Conservation (phyloP, 2,329 filamentous ascomycete species). For the Talaromyces sp. region DNA sequence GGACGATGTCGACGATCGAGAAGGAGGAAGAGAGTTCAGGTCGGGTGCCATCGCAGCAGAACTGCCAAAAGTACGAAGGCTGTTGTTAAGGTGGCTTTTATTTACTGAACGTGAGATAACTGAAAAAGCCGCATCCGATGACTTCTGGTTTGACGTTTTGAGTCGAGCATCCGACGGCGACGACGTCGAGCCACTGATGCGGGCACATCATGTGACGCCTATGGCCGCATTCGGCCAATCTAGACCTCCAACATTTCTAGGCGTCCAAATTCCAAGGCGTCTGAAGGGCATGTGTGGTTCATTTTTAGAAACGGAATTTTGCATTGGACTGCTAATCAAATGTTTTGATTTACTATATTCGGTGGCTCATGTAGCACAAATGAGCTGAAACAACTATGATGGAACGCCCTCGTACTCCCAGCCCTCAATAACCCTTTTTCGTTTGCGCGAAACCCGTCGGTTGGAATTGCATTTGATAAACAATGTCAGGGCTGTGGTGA, state of each 20-base stretch:
- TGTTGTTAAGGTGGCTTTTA: background rate
- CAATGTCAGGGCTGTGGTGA: slow-evolving; percentile 57
- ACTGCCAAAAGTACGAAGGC: background rate
- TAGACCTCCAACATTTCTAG: background rate
- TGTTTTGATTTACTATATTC: background rate
- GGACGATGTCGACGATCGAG: slow-evolving; percentile 42
- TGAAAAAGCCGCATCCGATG: background rate
- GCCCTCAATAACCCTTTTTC: slow-evolving; percentile 48
- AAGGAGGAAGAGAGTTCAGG: slow-evolving; percentile 65
- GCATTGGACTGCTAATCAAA: background rate
- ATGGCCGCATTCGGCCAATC: slow-evolving; percentile 2
- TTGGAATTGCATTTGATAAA: slow-evolving; percentile 64
- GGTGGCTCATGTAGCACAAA: background rate
- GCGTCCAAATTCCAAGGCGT: background rate
- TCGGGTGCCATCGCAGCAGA: slow-evolving; percentile 60
- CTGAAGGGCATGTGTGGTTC: background rate
- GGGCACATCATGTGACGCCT: slow-evolving; percentile 12
- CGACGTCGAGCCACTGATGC: slow-evolving; percentile 2
- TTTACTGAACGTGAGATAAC: background rate
- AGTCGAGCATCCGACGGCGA: background rate
- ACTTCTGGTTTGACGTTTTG: background rate
- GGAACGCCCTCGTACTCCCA: slow-evolving; percentile 69
- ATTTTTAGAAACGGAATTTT: background rate
- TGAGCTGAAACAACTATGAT: slow-evolving; percentile 24
- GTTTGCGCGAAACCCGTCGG: slow-evolving; percentile 48